Conservation (phyloP, 495 filamentous ascomycete species). For the Trichoderma erinaceum region DNA sequence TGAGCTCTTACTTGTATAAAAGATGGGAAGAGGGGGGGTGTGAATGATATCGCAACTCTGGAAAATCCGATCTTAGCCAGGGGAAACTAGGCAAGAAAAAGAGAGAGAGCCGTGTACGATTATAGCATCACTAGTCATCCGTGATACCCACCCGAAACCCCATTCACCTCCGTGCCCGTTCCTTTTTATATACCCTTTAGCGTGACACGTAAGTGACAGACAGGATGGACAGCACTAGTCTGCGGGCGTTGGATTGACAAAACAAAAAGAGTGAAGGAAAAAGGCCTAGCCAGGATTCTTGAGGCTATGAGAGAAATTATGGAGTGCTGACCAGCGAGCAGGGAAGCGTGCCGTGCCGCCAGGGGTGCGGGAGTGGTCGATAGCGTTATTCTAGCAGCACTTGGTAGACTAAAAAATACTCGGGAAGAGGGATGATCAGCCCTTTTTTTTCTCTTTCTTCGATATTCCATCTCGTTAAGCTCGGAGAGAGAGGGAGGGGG, state of each 20-base stretch:
- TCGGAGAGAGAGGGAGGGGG: too few species aligned
- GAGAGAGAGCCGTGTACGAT: not conserved
- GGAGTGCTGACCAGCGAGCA: not conserved
- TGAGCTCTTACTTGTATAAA: not conserved
- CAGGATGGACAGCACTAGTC: not conserved
- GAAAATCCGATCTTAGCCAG: not conserved
- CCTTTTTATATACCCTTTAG: not conserved
- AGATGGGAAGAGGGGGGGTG: not conserved
- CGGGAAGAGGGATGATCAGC: not conserved
- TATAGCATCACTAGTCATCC: not conserved
- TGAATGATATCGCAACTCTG: not conserved
- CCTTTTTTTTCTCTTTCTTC: not conserved
- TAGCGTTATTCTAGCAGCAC: not conserved
- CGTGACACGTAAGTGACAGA: not conserved
- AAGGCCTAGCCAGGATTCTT: not conserved
- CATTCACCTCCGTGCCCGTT: not conserved
- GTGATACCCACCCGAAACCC: not conserved
- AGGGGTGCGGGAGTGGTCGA: not conserved
- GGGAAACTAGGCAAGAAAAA: too few species aligned
- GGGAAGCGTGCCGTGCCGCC: conserved; percentile 11
- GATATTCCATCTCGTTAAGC: too few species aligned
- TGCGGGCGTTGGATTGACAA: not conserved
- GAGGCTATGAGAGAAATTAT: not conserved
- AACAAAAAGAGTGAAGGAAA: not conserved
- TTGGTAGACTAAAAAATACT: not conserved